Base-by-base conservation (phyloP, 2,329 filamentous ascomycete species). In the Epichloe sylvatica region DNA sequence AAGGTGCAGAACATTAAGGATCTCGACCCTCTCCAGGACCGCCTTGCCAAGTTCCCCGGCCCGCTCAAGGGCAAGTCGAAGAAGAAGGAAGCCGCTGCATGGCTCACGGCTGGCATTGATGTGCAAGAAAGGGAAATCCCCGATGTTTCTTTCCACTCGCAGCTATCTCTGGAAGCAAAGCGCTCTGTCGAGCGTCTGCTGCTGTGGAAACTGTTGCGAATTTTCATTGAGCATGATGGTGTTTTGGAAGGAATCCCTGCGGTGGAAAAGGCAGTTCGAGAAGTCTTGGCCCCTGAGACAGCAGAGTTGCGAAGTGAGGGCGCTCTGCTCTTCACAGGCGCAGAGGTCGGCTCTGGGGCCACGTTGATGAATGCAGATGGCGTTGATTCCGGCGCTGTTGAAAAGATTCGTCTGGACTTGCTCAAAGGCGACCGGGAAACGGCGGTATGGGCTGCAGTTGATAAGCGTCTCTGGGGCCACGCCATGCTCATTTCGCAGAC, bases 401-500 rank as follows among this genome's bases (percentile, higher is more conserved):
- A 88, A 52, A 75, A 81, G 51, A 74, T 97, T 44, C 83, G 86
- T 30, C 81, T 75, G 43, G 74, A 81, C 58, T 75, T 98, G 4
- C 73, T 94, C 8, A 72, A 78, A 49, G 92, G 94, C 9, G 83
- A 97, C 44, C 80, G 89, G 21, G 89, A 96, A 60, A 87, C 90
- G 57, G 92, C 92, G 5, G 86, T 94, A 0, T 97, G 91, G 91
- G 76, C 84, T 55, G 90, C 92, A 4, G 91, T 89, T 34, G 92
- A 98, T 64, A 89, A 90, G 64, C 81, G 90, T 45, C 72, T 98
- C 3, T 98, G 94, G 94, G 92, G 88, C 2, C 94, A 98, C 64
- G 94, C 92, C 3, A 85, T 98, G 76, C 74, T 98, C 19, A 83
- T 98, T 36, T 84, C 92, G 1, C 77, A 80, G 53, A 81, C 80